These are phyloP conservation scores for Cladosporium oxysporum DNA, from an alignment of 2,329 filamentous ascomycete species.

Conservation along the genomic window DNA sequence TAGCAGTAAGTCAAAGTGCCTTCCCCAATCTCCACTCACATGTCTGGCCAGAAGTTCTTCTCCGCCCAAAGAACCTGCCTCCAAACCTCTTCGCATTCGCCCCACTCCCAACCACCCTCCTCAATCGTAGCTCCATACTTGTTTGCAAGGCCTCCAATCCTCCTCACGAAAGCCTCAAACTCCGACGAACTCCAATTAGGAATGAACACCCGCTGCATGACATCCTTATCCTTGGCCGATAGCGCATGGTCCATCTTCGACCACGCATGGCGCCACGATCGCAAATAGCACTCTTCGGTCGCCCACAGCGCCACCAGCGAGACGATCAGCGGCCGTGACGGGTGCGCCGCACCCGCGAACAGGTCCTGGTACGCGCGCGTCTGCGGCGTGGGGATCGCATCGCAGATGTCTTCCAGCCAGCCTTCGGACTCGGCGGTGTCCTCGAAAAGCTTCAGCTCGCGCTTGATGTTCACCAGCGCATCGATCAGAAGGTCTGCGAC, in stretches of 20 bases:
- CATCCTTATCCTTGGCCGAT: conserved; percentile 42
- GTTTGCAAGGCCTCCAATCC: conserved; percentile 48
- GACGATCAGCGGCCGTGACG: conserved; percentile 59
- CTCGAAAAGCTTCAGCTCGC: conserved; percentile 68
- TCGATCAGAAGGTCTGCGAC: conserved; percentile 64
- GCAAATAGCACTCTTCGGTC: conserved; percentile 63
- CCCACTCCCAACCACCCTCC: conserved; percentile 48
- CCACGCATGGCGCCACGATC: conserved; percentile 49
- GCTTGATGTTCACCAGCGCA: conserved; percentile 64
- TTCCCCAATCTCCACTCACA: background rate
- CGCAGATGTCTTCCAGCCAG: conserved; percentile 50
- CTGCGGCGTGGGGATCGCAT: conserved; percentile 30
- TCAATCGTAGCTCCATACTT: conserved; percentile 45
- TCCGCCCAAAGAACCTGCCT: conserved; percentile 51
- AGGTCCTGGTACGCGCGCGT: conserved; percentile 55
- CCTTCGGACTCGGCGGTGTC: conserved; percentile 55
- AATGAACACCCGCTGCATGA: conserved; percentile 51
- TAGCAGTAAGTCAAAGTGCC: background rate
- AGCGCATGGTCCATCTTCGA: conserved; percentile 33
- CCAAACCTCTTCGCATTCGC: conserved; percentile 51
- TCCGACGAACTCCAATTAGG: conserved; percentile 53
- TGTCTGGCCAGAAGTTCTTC: conserved; percentile 52
- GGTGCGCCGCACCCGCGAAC: conserved; percentile 58
- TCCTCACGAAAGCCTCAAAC: conserved; percentile 51
- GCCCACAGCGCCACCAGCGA: conserved; percentile 72